phyloP scores from a whole-genome alignment of 2,329 filamentous ascomycete genomes.

The Talaromyces sp. region DNA sequence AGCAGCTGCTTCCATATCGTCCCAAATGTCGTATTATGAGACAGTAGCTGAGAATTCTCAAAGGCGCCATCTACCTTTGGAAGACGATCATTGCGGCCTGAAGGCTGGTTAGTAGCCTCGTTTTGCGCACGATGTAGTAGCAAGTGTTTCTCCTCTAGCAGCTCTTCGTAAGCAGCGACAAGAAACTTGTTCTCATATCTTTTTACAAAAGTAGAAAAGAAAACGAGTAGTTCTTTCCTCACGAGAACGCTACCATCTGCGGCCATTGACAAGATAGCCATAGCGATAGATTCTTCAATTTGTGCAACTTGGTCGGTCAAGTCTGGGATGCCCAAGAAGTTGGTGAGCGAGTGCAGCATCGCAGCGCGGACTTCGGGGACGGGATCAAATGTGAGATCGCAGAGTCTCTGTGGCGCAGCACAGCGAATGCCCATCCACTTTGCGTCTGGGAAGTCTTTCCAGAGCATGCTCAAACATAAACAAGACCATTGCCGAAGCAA shows the following conservation, averaged over 20 bases:
- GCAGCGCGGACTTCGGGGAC: constrained; percentile 90
- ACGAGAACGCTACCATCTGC: constrained; percentile 93
- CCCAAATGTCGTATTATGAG: constrained; percentile 85
- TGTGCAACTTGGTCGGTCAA: constrained; percentile 84
- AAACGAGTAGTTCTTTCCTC: constrained; percentile 85
- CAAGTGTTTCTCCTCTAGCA: constrained; percentile 74
- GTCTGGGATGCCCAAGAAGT: constrained; percentile 89
- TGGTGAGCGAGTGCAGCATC: constrained; percentile 88
- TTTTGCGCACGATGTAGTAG: constrained; percentile 48
- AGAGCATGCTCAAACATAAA: constrained; percentile 89
- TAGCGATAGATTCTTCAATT: constrained; percentile 85
- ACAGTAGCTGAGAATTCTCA: constrained; percentile 35
- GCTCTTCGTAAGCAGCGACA: constrained; percentile 84
- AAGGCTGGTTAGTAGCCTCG: constrained; percentile 17
- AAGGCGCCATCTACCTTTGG: constrained; percentile 18
- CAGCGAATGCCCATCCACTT: constrained; percentile 95
- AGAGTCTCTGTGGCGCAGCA: constrained; percentile 74
- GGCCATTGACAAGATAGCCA: constrained; percentile 83
- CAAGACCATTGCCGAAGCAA: constrained; percentile 92
- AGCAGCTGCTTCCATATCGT: constrained; percentile 91
- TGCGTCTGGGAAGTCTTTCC: constrained; percentile 83
- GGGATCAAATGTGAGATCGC: constrained; percentile 73
- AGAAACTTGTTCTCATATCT: constrained; percentile 90
- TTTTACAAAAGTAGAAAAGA: constrained; percentile 84
- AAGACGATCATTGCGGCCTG: constrained; percentile 13